Percentiles rank a stretch among this genome's conserved stretches.
These are phyloP conservation scores for Fraxinus nigra DNA, from an alignment of 305 asterid genomes.

Conservation along the genomic window DNA sequence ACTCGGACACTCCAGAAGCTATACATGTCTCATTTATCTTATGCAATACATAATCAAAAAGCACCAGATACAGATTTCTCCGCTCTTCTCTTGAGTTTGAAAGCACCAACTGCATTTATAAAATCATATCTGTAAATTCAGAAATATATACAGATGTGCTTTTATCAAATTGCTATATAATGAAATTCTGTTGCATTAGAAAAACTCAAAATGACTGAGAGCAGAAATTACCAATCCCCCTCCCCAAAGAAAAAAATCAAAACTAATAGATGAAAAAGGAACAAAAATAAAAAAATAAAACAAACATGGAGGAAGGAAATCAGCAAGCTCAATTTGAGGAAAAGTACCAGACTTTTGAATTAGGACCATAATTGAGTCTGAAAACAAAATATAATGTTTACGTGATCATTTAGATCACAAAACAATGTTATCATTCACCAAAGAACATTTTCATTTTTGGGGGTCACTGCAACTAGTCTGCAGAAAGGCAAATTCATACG, in stretches of 20 bases:
- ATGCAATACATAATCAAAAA: slow-evolving; percentile 86
- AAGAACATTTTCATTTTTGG: background rate
- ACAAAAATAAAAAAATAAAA: too few species aligned
- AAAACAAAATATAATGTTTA: slow-evolving; percentile 3
- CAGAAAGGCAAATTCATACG: background rate
- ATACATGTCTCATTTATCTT: slow-evolving; percentile 80
- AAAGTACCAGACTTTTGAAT: slow-evolving; percentile 1
- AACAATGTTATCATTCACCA: background rate
- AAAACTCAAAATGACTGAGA: background rate
- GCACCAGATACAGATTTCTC: slow-evolving; percentile 88
- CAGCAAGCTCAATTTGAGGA: background rate
- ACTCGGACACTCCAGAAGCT: slow-evolving; percentile 80
- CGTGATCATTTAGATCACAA: background rate
- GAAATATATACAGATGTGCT: slow-evolving; percentile 13
- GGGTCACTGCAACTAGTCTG: background rate
- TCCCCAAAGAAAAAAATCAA: background rate
- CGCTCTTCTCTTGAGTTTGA: slow-evolving; percentile 92
- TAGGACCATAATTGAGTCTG: background rate
- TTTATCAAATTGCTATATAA: slow-evolving; percentile 5
- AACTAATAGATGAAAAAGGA: background rate
- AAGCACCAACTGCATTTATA: slow-evolving; percentile 69
- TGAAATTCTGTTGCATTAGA: background rate
- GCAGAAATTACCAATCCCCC: background rate
- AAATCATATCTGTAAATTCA: slow-evolving; percentile 27
- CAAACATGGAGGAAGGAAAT: background rate